phyloP scores from a whole-genome alignment of 345 rosid species.

The Stellera chamaejasme region DNA sequence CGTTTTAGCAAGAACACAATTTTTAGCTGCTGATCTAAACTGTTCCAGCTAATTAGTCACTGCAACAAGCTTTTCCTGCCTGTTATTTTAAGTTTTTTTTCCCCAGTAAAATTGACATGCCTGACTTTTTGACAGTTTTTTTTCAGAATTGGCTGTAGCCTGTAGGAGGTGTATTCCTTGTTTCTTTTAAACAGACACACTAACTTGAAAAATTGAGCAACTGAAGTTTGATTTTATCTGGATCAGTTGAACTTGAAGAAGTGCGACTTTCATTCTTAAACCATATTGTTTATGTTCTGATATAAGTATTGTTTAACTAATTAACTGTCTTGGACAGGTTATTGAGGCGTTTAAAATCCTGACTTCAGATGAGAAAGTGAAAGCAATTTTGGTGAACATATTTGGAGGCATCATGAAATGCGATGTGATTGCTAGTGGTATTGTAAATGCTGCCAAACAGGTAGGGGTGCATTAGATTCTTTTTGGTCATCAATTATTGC shows the following conservation, averaged over 20 bases:
- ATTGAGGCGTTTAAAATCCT: constrained; percentile 97
- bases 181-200: background rate
- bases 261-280: background rate
- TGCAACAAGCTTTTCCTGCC: too few species aligned
- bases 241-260: background rate
- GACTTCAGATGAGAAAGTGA: constrained; percentile 97
- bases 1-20: too few species aligned
- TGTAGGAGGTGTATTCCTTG: background rate
- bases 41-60: too few species aligned
- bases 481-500: background rate
- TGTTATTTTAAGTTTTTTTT: too few species aligned
- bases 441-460: constrained; percentile 95
- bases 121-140: too few species aligned
- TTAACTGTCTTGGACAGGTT: constrained; percentile 42
- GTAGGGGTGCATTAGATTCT: constrained; percentile 27
- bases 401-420: constrained; percentile 99
- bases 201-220: background rate
- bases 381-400: constrained; percentile 96
- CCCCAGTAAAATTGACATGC: too few species aligned
- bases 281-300: background rate
- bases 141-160: too few species aligned
- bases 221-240: background rate
- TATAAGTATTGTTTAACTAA: constrained; percentile 9
- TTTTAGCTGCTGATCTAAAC: too few species aligned
- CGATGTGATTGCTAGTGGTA: constrained; percentile 98